Base-by-base conservation (phyloP, 2,329 filamentous ascomycete species). In the Escovopsis sp. region DNA sequence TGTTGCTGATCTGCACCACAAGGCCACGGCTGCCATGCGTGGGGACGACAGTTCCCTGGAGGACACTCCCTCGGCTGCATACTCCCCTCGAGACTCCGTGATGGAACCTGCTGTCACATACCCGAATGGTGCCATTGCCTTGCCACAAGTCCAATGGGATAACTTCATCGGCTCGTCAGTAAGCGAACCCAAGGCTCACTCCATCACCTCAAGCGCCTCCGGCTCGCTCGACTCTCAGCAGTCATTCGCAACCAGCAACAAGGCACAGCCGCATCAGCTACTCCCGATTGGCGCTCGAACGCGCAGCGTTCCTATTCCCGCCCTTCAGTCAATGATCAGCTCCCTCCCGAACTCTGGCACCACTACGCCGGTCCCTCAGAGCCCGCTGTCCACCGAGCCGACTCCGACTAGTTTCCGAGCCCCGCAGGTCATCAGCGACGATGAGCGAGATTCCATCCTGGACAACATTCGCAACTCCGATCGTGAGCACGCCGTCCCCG, bases 1-100 rank as follows among this genome's bases (percentile, higher is more conserved):
- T 62, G 93, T 98, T 69, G 91, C 89, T 59, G 88, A 96, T 67
- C 82, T 96, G 59, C 89, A 94, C 67, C 87, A 95, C 70, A 95
- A 95, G 70, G 88, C 73, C 55, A 89, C 88, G 36, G 70, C 72
- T 32, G 78, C 78, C 54, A 85, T 77, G 64, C 73, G 75, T 44
- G 64, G 64, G 46, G 72, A 69, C 50, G 69, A 67, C 48, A 69
- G 67, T 52, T 67, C 72, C 40, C 79, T 70, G 55, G 74, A 77
- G 48, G 65, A 69, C 48, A 68, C 63, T 58, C 65, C 72, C 30
- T 73, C 76, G 56, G 79, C 83, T 60, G 70, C 81, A 49, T 88
- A 85, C 59, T 78, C 85, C 45, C 77, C 85, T 49, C 79, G 77
- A 53, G 77, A 74, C 49, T 70, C 79, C 43, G 71, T 80, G 36